phyloP scores from a whole-genome alignment of 192 early-diverging fungal genomes.

The Coemansia aciculifera region DNA sequence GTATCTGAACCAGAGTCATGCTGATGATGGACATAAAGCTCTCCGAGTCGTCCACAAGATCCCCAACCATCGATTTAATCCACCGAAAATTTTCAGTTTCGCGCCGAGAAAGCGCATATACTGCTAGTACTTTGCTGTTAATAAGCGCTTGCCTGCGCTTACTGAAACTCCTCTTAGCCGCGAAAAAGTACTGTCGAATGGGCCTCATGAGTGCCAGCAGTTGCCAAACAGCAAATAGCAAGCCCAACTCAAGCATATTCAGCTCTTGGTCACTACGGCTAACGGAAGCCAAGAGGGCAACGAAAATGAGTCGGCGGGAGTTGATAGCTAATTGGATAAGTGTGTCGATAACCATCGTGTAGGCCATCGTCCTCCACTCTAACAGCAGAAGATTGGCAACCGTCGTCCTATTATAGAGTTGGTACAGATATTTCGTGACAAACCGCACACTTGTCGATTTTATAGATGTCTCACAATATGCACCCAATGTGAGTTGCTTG shows the following conservation, averaged over 20 bases:
- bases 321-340: neutral
- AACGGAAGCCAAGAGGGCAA: neutral
- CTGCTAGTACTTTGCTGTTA: constrained; percentile 3
- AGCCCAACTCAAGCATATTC: neutral
- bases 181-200: neutral
- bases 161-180: neutral
- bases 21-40: neutral
- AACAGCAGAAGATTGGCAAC: neutral
- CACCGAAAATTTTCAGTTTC: neutral
- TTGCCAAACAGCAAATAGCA: constrained; percentile 10
- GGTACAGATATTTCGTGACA: neutral
- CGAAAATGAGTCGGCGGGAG: constrained; percentile 8
- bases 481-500: neutral
- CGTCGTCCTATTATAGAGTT: neutral
- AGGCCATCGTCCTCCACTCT: neutral
- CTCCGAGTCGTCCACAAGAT: neutral
- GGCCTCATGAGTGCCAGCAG: constrained; percentile 7
- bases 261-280: neutral
- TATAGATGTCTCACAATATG: neutral
- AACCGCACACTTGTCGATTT: neutral
- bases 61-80: neutral
- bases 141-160: constrained; percentile 2
- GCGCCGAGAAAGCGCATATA: constrained; percentile 1
- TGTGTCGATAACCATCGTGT: neutral
- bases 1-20: constrained; percentile 1